Conservation (phyloP, 192 early-diverging fungal species). For the Umbelopsis isabellina region DNA sequence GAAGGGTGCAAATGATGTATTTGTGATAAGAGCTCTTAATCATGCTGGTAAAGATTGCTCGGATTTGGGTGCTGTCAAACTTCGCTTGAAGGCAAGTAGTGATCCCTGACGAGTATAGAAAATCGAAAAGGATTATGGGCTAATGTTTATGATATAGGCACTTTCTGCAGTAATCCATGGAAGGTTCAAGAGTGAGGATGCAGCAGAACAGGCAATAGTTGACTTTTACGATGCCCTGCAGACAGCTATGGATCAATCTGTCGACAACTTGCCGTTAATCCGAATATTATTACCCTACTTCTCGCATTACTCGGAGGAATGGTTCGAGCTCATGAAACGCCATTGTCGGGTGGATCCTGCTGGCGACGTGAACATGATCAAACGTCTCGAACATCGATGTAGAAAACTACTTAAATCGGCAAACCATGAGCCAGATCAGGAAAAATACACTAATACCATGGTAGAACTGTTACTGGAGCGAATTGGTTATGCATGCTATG, state of each 20-base stretch:
- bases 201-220: too few species aligned
- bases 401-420: neutral
- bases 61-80: neutral
- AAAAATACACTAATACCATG: neutral
- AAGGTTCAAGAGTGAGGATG: too few species aligned
- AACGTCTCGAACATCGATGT: neutral
- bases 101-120: too few species aligned
- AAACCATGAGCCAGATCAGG: too few species aligned
- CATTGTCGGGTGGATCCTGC: neutral
- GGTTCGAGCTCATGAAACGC: neutral
- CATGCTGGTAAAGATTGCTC: neutral
- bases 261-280: too few species aligned
- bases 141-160: too few species aligned
- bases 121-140: too few species aligned
- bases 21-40: neutral
- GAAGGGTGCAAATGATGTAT: neutral
- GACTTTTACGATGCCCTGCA: too few species aligned
- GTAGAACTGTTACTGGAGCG: neutral
- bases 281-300: conserved; percentile 10
- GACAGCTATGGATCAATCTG: too few species aligned
- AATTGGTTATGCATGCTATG: conserved; percentile 6
- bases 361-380: neutral
- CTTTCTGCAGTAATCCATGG: too few species aligned
- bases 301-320: conserved; percentile 7
- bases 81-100: neutral